phyloP scores from a whole-genome alignment of 768 basidiomycete species.

The Coprinopsis strossmayeri region DNA sequence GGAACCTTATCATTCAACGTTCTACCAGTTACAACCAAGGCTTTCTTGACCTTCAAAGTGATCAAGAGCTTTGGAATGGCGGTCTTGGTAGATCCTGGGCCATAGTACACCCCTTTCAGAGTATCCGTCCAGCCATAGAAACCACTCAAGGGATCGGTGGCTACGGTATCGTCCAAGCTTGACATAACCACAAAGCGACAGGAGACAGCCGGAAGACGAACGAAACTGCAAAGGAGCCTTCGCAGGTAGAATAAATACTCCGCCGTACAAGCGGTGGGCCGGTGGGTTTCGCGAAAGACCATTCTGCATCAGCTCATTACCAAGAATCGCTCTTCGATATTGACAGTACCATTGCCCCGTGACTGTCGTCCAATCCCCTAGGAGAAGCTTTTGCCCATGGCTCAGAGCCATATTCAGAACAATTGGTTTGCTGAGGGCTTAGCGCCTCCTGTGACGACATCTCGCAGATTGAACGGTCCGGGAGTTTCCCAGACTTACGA shows the following conservation, averaged over 20 bases:
- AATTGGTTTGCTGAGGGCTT: background rate
- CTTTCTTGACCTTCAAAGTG: constrained; percentile 51
- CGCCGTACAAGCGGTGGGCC: constrained; percentile 1
- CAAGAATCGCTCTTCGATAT: background rate
- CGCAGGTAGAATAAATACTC: constrained; percentile 6
- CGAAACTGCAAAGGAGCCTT: too few relatives aligned
- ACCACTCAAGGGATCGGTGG: constrained; percentile 33
- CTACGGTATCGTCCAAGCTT: constrained; percentile 18
- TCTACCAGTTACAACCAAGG: constrained; percentile 65
- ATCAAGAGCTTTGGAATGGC: constrained; percentile 60
- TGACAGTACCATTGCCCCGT: background rate
- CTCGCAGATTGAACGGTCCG: background rate
- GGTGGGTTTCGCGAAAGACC: background rate
- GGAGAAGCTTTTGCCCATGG: constrained; percentile 1
- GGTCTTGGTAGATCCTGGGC: constrained; percentile 56
- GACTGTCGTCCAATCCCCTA: constrained; percentile 2
- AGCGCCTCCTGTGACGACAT: background rate
- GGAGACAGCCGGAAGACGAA: background rate
- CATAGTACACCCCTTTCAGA: constrained; percentile 64
- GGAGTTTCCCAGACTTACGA: too few relatives aligned
- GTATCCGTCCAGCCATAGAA: constrained; percentile 65
- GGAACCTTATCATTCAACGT: constrained; percentile 58
- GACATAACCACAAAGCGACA: constrained; percentile 18
- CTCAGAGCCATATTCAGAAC: background rate
- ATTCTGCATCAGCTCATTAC: constrained; percentile 5